Base-by-base conservation (phyloP, 257 asterid species). In the Rubia yunnanensis region DNA sequence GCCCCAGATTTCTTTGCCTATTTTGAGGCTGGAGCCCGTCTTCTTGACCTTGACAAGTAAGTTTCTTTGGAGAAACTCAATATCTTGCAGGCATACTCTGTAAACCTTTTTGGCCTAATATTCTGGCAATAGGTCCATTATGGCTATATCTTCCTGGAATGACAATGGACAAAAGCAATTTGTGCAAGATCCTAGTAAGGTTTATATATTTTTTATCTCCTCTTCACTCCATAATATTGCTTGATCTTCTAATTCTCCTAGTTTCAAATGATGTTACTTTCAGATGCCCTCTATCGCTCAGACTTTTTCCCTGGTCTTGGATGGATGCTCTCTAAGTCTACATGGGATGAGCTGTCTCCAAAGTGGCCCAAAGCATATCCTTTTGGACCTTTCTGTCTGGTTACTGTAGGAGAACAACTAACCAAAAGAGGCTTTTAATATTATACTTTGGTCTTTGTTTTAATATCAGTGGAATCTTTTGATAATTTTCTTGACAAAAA, bases 311-410 rank as follows among this genome's bases (percentile, higher is more conserved):
- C 99, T 41, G 99, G 99, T 75, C 99, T 94, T 62, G 99, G 99
- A 55, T 94, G 99, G 99, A 94, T 94, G 99, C 95, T 90, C 18
- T 65, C 97, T 56, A 88, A 67, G 73, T 86, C 96, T 72, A 88
- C 81, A 26, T 94, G 99, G 99, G 88, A 88, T 74, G 99, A 94
- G 76, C 75, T 94, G 73, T 90, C 99, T 72, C 96, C 99, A 41
- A 94, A 94, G 82, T 94, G 99, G 99, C 99, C 99, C 18, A 90
- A 94, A 76, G 99, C 99, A 90, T 94, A 94, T 94, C 99, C 99
- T 92, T 83, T 64, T 74, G 26, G 61, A 71, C 35, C 52, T 32
- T 11, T 5, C 15, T 64, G 28, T 31, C 57, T 64, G 2, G 26
- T 34, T 34, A 28, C 1, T 70, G 10, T 4, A 48, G 5, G 10